Percentiles rank a stretch among this genome's conserved stretches.
Evolutionary conservation across 345 rosid species (phyloP).

Genomic region (Boechera stricta): DNA sequence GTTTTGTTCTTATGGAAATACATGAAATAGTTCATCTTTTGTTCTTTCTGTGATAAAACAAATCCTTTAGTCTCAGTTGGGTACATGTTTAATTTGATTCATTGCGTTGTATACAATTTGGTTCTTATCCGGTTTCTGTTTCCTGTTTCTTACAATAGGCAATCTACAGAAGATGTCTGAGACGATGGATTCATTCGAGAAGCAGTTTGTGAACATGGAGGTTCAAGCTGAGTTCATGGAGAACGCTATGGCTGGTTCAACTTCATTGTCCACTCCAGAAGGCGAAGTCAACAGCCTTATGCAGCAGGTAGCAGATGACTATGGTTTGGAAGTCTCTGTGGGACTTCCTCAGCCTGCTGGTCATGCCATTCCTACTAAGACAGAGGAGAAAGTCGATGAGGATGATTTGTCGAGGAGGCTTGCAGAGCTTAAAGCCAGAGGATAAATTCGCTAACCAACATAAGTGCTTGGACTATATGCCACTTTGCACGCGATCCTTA

Average conservation of each 20-base stretch:
- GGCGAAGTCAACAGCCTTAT: constrained; percentile 98
- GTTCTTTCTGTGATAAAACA: background rate
- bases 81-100: background rate
- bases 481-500: constrained; percentile 29
- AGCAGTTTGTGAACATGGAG: constrained; percentile 99
- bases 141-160: constrained; percentile 52
- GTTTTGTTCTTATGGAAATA: background rate
- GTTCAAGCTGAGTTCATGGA: constrained; percentile 99
- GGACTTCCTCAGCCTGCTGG: constrained; percentile 97
- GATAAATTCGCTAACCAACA: constrained; percentile 45
- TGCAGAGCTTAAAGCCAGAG: constrained; percentile 94
- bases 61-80: background rate
- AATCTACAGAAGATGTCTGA: constrained; percentile 99
- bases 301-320: constrained; percentile 99
- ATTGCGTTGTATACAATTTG: background rate
- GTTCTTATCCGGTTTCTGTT: background rate
- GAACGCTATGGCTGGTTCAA: constrained; percentile 97
- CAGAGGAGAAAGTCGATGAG: constrained; percentile 92
- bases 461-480: constrained; percentile 29
- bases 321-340: constrained; percentile 95
- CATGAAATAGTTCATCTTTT: constrained; percentile 9
- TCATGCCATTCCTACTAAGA: constrained; percentile 80
- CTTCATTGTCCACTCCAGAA: constrained; percentile 95
- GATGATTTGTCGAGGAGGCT: constrained; percentile 96
- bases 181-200: constrained; percentile 98